Evolutionary conservation across 768 basidiomycete genomes (phyloP).

Genomic region (Amanita polypyramis): DNA sequence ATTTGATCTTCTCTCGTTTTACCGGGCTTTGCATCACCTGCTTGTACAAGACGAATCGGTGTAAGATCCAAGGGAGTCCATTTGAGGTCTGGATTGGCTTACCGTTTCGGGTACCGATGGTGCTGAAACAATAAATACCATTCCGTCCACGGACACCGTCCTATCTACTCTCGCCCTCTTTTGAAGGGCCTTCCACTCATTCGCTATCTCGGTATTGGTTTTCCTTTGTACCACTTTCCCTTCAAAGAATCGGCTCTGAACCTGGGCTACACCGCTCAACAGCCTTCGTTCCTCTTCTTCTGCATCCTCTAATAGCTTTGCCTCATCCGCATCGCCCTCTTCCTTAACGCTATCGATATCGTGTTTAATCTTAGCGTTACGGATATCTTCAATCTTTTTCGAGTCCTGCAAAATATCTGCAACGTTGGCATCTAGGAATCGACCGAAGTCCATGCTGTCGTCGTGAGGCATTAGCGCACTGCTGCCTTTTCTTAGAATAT

Average conservation of each 20-base stretch:
- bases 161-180: slow-evolving; percentile 32
- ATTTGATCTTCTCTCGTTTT: slow-evolving; percentile 24
- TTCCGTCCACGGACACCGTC: slow-evolving; percentile 22
- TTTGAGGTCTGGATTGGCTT: too few species aligned
- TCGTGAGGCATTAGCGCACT: slow-evolving; percentile 36
- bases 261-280: slow-evolving; percentile 46
- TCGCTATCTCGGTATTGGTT: slow-evolving; percentile 30
- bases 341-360: slow-evolving; percentile 19
- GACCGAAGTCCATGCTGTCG: slow-evolving; percentile 26
- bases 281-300: slow-evolving; percentile 44
- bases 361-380: slow-evolving; percentile 35
- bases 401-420: slow-evolving; percentile 36
- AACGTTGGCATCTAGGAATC: slow-evolving; percentile 35
- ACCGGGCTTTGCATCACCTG: slow-evolving; percentile 6
- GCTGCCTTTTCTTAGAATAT: slow-evolving; percentile 47
- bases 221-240: slow-evolving; percentile 30
- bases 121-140: slow-evolving; percentile 18
- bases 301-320: slow-evolving; percentile 26
- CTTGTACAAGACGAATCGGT: not conserved
- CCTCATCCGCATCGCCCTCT: slow-evolving; percentile 9
- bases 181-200: slow-evolving; percentile 35
- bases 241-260: slow-evolving; percentile 49
- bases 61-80: not conserved
- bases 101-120: slow-evolving; percentile 10
- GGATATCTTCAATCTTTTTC: slow-evolving; percentile 26